Percentiles rank a stretch among this genome's conserved stretches.
These are phyloP conservation scores for Cladosporium halotolerans DNA, from an alignment of 2,329 filamentous ascomycete species.

Conservation along the genomic window DNA sequence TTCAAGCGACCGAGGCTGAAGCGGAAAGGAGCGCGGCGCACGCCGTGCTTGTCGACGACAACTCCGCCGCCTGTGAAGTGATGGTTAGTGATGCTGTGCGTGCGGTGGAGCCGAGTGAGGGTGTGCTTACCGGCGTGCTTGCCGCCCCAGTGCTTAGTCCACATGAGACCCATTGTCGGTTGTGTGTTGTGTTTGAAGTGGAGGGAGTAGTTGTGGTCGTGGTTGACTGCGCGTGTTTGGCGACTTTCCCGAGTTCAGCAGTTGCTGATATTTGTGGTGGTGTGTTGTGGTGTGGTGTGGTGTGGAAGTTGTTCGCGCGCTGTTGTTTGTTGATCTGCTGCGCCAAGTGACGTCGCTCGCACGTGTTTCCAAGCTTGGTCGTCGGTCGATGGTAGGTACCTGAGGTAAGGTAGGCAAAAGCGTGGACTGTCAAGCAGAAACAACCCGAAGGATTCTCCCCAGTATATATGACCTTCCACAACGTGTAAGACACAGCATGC, in stretches of 20 bases:
- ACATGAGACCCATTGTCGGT: slow-evolving; percentile 41
- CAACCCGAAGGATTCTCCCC: no score
- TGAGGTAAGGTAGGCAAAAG: no score
- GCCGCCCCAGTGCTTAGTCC: slow-evolving; percentile 42
- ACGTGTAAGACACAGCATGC: no score
- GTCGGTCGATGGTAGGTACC: no score
- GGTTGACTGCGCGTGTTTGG: not conserved
- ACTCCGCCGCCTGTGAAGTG: slow-evolving; percentile 41
- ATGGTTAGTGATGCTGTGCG: not conserved
- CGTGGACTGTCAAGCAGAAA: no score
- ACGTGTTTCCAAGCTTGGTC: no score
- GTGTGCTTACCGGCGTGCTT: slow-evolving; percentile 35
- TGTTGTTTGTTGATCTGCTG: no score
- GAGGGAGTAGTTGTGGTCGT: not conserved
- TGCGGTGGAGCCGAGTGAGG: not conserved
- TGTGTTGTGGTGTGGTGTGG: not conserved
- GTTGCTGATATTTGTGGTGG: not conserved
- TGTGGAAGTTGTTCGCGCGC: not conserved
- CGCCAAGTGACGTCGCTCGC: no score
- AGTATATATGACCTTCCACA: no score
- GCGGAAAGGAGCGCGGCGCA: slow-evolving; percentile 46
- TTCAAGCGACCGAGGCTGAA: slow-evolving; percentile 46
- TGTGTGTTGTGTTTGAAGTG: not conserved
- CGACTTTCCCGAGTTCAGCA: not conserved
- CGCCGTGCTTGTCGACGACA: slow-evolving; percentile 47